Evolutionary conservation across 768 basidiomycete species (phyloP).

Genomic region (Daedalea quercina): DNA sequence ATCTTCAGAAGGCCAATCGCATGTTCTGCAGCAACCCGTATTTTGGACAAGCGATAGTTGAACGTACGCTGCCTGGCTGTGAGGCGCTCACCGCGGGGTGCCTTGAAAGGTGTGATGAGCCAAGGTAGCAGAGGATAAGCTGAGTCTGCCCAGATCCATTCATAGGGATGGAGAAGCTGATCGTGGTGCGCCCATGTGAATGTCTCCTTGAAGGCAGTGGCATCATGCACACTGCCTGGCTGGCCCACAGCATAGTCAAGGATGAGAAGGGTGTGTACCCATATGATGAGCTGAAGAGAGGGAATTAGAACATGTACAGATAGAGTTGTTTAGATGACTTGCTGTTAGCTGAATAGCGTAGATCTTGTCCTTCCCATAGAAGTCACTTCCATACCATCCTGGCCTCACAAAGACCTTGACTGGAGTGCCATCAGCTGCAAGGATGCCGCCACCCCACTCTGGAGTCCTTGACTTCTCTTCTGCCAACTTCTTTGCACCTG

Average conservation of each 20-base stretch:
- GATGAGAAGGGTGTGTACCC: conserved; percentile 11
- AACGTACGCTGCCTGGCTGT: background rate
- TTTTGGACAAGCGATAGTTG: conserved; percentile 4
- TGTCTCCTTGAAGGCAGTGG: conserved; percentile 27
- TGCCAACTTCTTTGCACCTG: conserved; percentile 1
- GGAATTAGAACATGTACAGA: conserved; percentile 7
- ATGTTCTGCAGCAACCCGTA: conserved; percentile 9
- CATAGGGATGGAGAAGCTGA: conserved; percentile 10
- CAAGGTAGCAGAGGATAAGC: conserved; percentile 22
- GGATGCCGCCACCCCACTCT: conserved; percentile 25
- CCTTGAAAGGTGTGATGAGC: conserved; percentile 17
- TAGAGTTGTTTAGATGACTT: background rate
- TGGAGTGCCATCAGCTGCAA: conserved; percentile 28
- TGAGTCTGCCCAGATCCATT: conserved; percentile 26
- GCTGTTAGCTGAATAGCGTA: background rate
- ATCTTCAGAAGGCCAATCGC: conserved; percentile 11
- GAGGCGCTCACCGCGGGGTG: background rate
- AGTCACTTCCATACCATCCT: conserved; percentile 4
- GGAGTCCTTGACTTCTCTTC: conserved; percentile 3
- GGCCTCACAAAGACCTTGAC: conserved; percentile 16
- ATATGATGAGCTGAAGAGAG: background rate
- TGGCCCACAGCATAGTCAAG: conserved; percentile 25
- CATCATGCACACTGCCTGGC: conserved; percentile 28
- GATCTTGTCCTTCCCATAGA: conserved; percentile 7
- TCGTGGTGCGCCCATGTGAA: conserved; percentile 16